Evolutionary conservation across 1,284 basidiomycete species (phyloP).

Genomic region (Ceraceosorus guamensis): DNA sequence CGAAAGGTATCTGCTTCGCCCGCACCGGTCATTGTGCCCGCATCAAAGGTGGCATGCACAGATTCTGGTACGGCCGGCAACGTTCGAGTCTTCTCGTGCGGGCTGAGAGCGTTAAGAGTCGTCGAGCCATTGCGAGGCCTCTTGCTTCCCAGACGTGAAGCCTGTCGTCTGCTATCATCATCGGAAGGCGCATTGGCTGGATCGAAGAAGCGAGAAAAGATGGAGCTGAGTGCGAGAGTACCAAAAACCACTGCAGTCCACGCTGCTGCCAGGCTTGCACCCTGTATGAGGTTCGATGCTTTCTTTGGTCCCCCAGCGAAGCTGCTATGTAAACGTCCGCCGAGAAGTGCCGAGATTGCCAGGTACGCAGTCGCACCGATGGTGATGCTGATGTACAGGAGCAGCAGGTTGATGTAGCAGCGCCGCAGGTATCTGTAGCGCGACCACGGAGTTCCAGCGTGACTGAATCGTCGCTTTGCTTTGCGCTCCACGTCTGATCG

Average conservation of each 20-base stretch:
- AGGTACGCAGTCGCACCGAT: slow-evolving; percentile 23
- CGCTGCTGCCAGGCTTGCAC: slow-evolving; percentile 14
- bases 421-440: slow-evolving; percentile 29
- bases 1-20: slow-evolving; percentile 15
- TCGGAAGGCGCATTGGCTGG: slow-evolving; percentile 8
- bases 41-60: slow-evolving; percentile 18
- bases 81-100: slow-evolving; percentile 18
- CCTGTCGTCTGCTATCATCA: not conserved
- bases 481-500: slow-evolving; percentile 1
- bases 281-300: slow-evolving; percentile 1
- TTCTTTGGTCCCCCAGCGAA: not conserved
- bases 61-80: slow-evolving; percentile 37
- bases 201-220: slow-evolving; percentile 28
- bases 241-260: slow-evolving; percentile 28
- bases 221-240: slow-evolving; percentile 20
- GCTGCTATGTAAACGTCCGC: not conserved
- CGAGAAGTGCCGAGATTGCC: slow-evolving; percentile 9
- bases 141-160: not conserved
- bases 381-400: slow-evolving; percentile 32
- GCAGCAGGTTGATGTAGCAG: slow-evolving; percentile 28
- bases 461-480: not conserved
- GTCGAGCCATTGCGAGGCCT: slow-evolving; percentile 3
- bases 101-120: not conserved
- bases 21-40: slow-evolving; percentile 12
- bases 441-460: slow-evolving; percentile 10